These are phyloP conservation scores for Prunus mongolica DNA, from an alignment of 306 rosid species.

Conservation along the genomic window DNA sequence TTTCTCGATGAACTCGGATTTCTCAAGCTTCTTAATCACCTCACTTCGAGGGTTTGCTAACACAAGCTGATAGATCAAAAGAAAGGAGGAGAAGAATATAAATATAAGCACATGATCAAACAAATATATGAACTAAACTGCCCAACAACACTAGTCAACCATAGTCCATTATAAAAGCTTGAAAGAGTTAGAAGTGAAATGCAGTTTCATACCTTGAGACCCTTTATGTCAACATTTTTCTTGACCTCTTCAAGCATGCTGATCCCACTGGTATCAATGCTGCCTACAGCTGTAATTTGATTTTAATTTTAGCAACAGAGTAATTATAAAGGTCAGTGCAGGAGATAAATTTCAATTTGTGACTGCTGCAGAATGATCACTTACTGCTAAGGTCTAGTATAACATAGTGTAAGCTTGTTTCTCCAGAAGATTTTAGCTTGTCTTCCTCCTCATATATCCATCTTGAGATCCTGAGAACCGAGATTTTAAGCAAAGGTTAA, in stretches of 20 bases:
- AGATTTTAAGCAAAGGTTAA: background rate
- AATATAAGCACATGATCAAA: background rate
- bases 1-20: conserved; percentile 31
- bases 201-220: conserved; percentile 25
- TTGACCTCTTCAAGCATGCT: conserved; percentile 40
- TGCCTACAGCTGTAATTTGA: conserved; percentile 34
- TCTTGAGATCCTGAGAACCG: conserved; percentile 29
- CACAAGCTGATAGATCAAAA: conserved; percentile 31
- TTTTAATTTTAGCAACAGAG: background rate
- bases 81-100: background rate
- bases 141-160: background rate
- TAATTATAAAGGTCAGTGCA: background rate
- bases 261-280: conserved; percentile 51
- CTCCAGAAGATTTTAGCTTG: conserved; percentile 31
- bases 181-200: background rate
- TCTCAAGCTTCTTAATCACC: conserved; percentile 42
- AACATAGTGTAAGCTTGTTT: conserved; percentile 31
- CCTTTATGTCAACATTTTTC: conserved; percentile 31
- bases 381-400: conserved; percentile 36
- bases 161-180: background rate
- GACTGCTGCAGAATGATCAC: background rate
- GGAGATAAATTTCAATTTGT: background rate
- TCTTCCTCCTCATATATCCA: conserved; percentile 52
- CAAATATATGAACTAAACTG: background rate
- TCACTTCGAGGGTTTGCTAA: conserved; percentile 47